Percentiles rank a stretch among this genome's conserved stretches.
These are phyloP conservation scores for Linaria vulgaris DNA, from an alignment of 257 asterid species.

Conservation along the genomic window DNA sequence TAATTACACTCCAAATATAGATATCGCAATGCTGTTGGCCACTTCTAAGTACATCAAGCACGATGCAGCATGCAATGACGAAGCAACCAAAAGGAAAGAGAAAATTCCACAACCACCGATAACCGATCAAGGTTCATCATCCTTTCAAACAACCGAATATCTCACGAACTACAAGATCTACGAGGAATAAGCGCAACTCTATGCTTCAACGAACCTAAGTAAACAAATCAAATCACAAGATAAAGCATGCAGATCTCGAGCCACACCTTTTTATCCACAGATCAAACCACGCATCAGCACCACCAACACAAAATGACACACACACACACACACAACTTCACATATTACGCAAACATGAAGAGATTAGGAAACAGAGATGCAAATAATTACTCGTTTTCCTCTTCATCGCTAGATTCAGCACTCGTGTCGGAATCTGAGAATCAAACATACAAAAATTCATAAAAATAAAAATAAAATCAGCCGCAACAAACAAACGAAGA, in stretches of 20 bases:
- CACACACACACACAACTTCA: constrained; percentile 22
- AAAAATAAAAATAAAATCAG: constrained; percentile 15
- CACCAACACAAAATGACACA: constrained; percentile 17
- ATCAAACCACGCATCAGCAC: constrained; percentile 23
- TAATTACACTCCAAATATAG: neutral
- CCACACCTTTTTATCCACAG: constrained; percentile 28
- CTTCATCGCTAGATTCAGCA: constrained; percentile 52
- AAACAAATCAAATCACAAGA: constrained; percentile 33
- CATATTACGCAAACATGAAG: constrained; percentile 24
- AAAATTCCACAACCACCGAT: constrained; percentile 1
- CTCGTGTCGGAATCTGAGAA: constrained; percentile 78
- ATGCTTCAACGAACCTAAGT: constrained; percentile 19
- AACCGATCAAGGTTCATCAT: constrained; percentile 16
- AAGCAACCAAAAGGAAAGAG: constrained; percentile 8
- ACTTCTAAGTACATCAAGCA: constrained; percentile 27
- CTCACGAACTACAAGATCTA: constrained; percentile 24
- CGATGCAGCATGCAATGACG: constrained; percentile 19
- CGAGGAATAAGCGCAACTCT: constrained; percentile 23
- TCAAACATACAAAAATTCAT: constrained; percentile 24
- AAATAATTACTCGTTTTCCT: constrained; percentile 75
- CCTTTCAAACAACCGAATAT: constrained; percentile 14
- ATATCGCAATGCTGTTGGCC: constrained; percentile 11
- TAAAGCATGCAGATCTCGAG: constrained; percentile 43
- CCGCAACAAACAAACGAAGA: constrained; percentile 12
- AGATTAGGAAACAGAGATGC: constrained; percentile 13